Evolutionary conservation across 78 protist species (phyloP), one percentile per base, ranked within the genome.

Genomic region (Chrysochromulina parva): DNA sequence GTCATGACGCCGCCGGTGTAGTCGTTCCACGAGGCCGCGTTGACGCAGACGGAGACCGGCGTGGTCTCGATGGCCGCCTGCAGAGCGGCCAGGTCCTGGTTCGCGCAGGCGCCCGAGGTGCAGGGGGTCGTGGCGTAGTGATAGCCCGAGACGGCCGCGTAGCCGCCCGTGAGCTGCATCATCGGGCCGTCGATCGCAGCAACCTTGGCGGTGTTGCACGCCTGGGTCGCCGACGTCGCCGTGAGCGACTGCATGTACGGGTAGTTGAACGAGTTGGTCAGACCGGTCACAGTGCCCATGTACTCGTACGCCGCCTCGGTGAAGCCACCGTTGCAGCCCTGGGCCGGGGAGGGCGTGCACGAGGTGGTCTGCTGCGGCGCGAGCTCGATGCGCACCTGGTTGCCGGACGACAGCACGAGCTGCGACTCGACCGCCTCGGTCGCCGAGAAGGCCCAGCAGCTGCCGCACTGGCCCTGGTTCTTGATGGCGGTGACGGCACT

Each of bases 321-420:
- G 62, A 93, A 88, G 80, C 96, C 96, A 26, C 96, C 96, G 62
- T 93, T 91, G 89, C 96, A 95, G 53, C 93, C 94, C 16, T 90
- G 91, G 88, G 87, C 95, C 24, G 24, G 24, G 22, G 19, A 16
- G 19, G 78, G 81, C 57, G 91, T 95, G 76, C 96, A 95, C 66
- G 91, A 93, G 19, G 92, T 93, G 19, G 88, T 69, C 88, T 95
- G 96, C 91, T 95, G 96, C 60, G 88, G 92, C 16, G 94, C 78
- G 16, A 95, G 38, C n/a, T 50, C 54, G 6, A 89, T 28, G 19
- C 62, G 7, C 7, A 58, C 62, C 62, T 28, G 10, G 28, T 14
- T 13, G 50, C 81, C 81, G 13, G 57, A 7, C 28, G 81, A 28
- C 28, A 74, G 47, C 28, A 74, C 50, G 28, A 48, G 9, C 50